Evolutionary conservation across 2,329 filamentous ascomycete species (phyloP), one percentile per base, ranked within the genome.

Genomic region (Endoconidiophora laricicola): DNA sequence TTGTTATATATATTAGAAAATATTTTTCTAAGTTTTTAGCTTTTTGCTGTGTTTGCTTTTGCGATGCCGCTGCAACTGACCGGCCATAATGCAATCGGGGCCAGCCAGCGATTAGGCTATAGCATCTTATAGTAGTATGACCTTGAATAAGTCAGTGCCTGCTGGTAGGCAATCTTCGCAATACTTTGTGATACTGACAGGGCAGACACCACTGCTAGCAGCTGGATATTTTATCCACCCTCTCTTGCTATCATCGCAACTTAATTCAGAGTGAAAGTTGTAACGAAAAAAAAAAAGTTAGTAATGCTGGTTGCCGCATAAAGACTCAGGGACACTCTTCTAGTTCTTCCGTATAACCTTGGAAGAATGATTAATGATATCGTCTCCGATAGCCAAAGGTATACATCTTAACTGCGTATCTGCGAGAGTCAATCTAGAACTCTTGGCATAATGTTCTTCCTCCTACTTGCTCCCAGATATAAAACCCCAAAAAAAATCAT

Each of bases 11-110:
- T 48, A 52, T 52, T 52, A 36, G 12, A 12, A 33, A 33, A 10
- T 41, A 20, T 46, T 52, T 52, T 52, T 37, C 50, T 48, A 52
- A 45, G 46, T 48, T 52, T 52, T 52, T 48, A 22, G 44, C 16
- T 26, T 52, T 52, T 52, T 38, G 20, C 26, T 37, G 39, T 33
- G 7, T 33, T 33, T 33, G 7, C 29, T 33, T 0, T 12, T 33
- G 29, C 29, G 29, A 33, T 33, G 29, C 29, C 29, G 29, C 7
- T 12, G 12, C 29, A 12, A 33, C 12, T 33, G 29, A 33, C 29
- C 29, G 29, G 7, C 7, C 12, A 7, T 33, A 12, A 33, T 12
- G 12, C 29, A 33, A 7, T 33, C 4, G 29, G 9, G 29, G 29
- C 29, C 29, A 33, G 29, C 9, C 29, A 33, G 12, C 29, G 9